Percentiles rank a stretch among this genome's conserved stretches.
phyloP scores from a whole-genome alignment of 352 stramenopile species.

The Globisporangium yorkense region DNA sequence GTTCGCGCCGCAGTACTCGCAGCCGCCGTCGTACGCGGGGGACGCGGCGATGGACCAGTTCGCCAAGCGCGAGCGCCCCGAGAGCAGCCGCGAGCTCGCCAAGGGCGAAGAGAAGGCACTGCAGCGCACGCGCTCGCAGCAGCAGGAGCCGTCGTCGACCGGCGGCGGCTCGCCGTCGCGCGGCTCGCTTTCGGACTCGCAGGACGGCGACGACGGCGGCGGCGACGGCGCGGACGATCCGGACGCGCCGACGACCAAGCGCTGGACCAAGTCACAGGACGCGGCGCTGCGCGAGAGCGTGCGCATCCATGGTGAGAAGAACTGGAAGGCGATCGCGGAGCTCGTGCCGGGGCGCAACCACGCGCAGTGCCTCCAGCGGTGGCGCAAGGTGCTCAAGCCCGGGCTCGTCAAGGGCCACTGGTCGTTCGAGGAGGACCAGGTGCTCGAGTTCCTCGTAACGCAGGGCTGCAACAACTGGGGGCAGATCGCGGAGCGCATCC shows the following conservation, averaged over 20 bases:
- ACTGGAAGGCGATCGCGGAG: slow-evolving; percentile 88
- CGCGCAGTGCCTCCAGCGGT: slow-evolving; percentile 86
- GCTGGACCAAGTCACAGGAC: slow-evolving; percentile 87
- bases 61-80: slow-evolving; percentile 63
- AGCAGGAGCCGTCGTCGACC: slow-evolving; percentile 2
- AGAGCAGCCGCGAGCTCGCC: slow-evolving; percentile 55
- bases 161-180: slow-evolving; percentile 5
- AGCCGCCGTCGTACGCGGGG: slow-evolving; percentile 6
- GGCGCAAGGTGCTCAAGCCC: slow-evolving; percentile 92
- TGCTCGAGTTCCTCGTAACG: slow-evolving; percentile 88
- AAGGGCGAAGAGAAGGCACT: slow-evolving; percentile 57
- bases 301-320: slow-evolving; percentile 79
- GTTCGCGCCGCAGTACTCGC: slow-evolving; percentile 23
- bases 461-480: slow-evolving; percentile 92
- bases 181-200: slow-evolving; percentile 14
- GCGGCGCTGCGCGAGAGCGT: slow-evolving; percentile 77
- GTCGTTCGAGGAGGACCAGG: slow-evolving; percentile 93
- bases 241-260: slow-evolving; percentile 75
- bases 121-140: slow-evolving; percentile 52
- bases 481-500: slow-evolving; percentile 89
- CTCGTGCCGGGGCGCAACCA: slow-evolving; percentile 81
- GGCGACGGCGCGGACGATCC: slow-evolving; percentile 38
- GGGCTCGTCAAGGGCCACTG: slow-evolving; percentile 95
- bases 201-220: slow-evolving; percentile 37
- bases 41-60: slow-evolving; percentile 28